A percentile compares a stretch with the other conserved stretches of the same genome.
Conservation (phyloP, 768 basidiomycete genomes). For the Leccinum incarnatum region DNA sequence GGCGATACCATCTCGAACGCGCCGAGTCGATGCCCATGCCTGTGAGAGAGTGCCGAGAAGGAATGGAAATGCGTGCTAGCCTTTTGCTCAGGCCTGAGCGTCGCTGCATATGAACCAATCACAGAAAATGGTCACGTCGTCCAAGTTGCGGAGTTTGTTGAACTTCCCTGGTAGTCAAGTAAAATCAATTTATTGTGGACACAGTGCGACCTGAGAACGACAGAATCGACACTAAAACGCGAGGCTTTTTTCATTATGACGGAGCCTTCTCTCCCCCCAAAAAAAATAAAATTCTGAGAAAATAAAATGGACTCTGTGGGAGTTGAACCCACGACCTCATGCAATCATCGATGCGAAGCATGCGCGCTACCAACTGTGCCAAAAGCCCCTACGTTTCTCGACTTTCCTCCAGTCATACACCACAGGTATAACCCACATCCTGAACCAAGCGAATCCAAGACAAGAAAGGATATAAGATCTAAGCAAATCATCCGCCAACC, state of each 20-base stretch:
- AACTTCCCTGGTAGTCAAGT: too few relatives aligned
- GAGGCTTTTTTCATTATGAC: background rate
- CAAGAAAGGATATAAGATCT: conserved; percentile 9
- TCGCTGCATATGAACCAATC: conserved; percentile 56
- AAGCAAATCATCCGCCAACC: conserved; percentile 4
- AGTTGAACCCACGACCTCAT: conserved; percentile 59
- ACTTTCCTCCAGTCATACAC: background rate
- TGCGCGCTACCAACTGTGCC: conserved; percentile 62
- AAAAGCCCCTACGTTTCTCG: conserved; percentile 39
- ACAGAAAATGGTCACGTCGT: background rate
- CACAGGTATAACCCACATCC: background rate
- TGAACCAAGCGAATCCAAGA: background rate
- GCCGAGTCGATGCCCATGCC: conserved; percentile 47
- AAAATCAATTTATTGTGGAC: background rate
- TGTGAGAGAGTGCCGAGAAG: conserved; percentile 38
- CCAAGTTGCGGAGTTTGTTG: conserved; percentile 1
- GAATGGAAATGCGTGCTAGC: conserved; percentile 56
- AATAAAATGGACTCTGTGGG: conserved; percentile 34
- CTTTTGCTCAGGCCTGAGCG: conserved; percentile 46
- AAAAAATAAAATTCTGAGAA: background rate
- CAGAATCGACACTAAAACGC: background rate
- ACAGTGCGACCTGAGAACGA: background rate
- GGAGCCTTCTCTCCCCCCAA: background rate
- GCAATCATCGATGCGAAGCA: conserved; percentile 50
- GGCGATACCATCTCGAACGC: conserved; percentile 51